Evolutionary conservation across 768 basidiomycete genomes (phyloP), one percentile per base, ranked within the genome.

Genomic region (Suillus cothurnatus): DNA sequence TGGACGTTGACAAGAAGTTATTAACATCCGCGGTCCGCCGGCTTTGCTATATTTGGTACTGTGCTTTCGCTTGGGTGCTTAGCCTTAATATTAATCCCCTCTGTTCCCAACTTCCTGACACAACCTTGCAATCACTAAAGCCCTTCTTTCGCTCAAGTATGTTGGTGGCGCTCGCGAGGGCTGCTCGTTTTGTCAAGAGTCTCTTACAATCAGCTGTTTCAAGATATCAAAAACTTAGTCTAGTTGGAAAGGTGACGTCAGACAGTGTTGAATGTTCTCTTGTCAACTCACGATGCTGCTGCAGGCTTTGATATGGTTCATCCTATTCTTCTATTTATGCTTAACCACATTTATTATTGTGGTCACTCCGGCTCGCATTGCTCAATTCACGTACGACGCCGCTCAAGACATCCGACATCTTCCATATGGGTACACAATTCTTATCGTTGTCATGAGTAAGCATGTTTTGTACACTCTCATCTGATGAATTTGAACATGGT

Each of bases 361-460:
- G 52, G 76, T 90, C 53, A 86, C 87, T 9, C 91, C 92, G 15
- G 82, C 82, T 65, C 83, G 84, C 62, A 87, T 93, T 55, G 86
- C 85, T 3, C 92, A 94, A 78, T 84, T 80, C 63, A 74, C 88
- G 65, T 93, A 94, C 78, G 87, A 94, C 75, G 75, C 83, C 61
- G 86, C 90, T 17, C 86, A 85, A 69, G 78, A 80, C 68, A 81
- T 93, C 66, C 86, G 87, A 60, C 81, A 81, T 65, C 81, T 83
- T 66, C 82, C 76, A 26, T 85, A 84, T 61, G 93, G 93, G 15
- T 89, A 87, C 84, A 71, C 90, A 36, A 79, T 85, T 41, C 78
- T 93, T 50, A 77, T 77, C 17, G 71, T 68, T 61, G 74, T 81
- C 14, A 83, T 91, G 43, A 78, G 91, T 92, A 71, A 60, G 84